Conservation (phyloP, 2,329 filamentous ascomycete species). For the Xylariaceae sp. region DNA sequence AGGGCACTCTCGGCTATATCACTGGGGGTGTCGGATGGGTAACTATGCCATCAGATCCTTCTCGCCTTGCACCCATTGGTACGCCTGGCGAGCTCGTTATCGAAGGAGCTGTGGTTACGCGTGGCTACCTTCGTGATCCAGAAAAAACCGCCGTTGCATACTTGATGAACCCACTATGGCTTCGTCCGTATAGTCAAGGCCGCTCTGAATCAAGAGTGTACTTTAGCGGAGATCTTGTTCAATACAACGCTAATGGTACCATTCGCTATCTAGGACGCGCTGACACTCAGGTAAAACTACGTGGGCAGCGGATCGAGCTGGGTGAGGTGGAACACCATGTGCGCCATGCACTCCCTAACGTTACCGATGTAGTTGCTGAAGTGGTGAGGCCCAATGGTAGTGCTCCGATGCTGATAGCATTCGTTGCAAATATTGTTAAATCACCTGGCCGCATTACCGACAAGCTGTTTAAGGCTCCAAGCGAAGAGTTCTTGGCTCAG, state of each 20-base stretch:
- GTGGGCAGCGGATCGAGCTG: constrained; percentile 27
- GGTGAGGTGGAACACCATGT: constrained; percentile 25
- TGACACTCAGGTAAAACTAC: constrained; percentile 25
- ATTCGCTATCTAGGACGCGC: constrained; percentile 30
- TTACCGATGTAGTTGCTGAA: constrained; percentile 12
- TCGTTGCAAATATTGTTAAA: too few relatives aligned
- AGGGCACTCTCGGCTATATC: constrained; percentile 17
- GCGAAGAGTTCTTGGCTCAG: constrained; percentile 16
- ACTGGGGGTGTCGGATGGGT: constrained; percentile 42
- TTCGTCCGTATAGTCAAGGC: constrained; percentile 1
- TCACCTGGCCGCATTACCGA: not conserved
- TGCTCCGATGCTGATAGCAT: not conserved
- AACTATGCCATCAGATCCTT: constrained; percentile 39
- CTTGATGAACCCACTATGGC: not conserved
- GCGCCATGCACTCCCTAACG: not conserved
- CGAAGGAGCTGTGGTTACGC: constrained; percentile 49
- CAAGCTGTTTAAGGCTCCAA: constrained; percentile 2
- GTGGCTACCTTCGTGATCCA: constrained; percentile 46
- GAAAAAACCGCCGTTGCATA: constrained; percentile 9
- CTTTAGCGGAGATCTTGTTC: constrained; percentile 39
- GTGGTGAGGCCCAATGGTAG: constrained; percentile 1
- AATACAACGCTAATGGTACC: constrained; percentile 34
- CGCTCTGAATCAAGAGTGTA: not conserved
- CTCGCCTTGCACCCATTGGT: constrained; percentile 32
- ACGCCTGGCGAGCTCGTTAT: constrained; percentile 29